Evolutionary conservation across 2,329 filamentous ascomycete genomes (phyloP).

Genomic region (Ophiostoma angusticollis): DNA sequence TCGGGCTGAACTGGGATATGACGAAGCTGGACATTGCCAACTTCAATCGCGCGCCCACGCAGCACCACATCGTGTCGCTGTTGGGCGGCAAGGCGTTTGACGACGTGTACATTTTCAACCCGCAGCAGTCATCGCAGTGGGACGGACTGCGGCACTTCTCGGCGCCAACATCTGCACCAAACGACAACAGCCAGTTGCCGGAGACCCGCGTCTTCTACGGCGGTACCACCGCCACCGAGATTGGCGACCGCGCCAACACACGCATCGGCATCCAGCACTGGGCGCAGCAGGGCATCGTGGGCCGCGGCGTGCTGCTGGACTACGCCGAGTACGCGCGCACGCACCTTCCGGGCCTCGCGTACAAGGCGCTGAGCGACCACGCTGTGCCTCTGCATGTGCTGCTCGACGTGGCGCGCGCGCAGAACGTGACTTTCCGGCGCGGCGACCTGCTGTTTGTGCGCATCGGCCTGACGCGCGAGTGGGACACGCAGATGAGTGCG

Average conservation of each 20-base stretch:
- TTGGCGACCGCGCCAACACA: slow-evolving; percentile 28
- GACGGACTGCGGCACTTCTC: slow-evolving; percentile 37
- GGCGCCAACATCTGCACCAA: slow-evolving; percentile 26
- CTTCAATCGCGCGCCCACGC: slow-evolving; percentile 13
- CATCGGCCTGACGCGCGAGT: slow-evolving; percentile 33
- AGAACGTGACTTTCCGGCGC: slow-evolving; percentile 30
- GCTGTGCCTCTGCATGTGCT: slow-evolving; percentile 21
- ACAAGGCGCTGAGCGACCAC: slow-evolving; percentile 26
- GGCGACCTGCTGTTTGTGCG: slow-evolving; percentile 42
- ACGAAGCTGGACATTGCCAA: slow-evolving; percentile 23
- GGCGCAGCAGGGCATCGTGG: slow-evolving; percentile 31
- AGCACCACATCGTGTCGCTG: slow-evolving; percentile 27
- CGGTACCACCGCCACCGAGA: slow-evolving; percentile 32
- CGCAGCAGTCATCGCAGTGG: slow-evolving; percentile 34
- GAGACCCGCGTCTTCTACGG: slow-evolving; percentile 33
- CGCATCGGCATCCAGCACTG: slow-evolving; percentile 28
- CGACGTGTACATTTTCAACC: slow-evolving; percentile 33
- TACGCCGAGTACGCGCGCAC: slow-evolving; percentile 28
- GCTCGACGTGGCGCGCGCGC: slow-evolving; percentile 25
- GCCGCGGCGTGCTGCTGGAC: slow-evolving; percentile 39
- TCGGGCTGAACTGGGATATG: slow-evolving; percentile 32
- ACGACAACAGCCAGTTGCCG: slow-evolving; percentile 18
- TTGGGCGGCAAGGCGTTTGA: slow-evolving; percentile 20
- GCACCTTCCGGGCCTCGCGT: slow-evolving; percentile 18
- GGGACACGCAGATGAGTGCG: slow-evolving; percentile 26